Evolutionary conservation across 805 yeast species (phyloP), one percentile per base, ranked within the genome.

Genomic region (Geotrichum ghanense): DNA sequence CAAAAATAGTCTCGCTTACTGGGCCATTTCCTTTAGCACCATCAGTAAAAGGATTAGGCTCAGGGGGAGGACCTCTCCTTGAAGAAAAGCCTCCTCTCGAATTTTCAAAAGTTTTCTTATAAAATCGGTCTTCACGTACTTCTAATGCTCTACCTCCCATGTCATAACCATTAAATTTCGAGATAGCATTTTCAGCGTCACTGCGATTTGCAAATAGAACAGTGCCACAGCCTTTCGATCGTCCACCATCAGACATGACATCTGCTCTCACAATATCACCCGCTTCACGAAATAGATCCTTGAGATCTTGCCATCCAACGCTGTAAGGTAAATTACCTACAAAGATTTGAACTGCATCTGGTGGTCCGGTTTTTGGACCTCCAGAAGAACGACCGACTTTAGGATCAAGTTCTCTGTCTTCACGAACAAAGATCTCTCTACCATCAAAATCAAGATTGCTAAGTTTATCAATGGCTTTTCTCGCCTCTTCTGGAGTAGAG

Each of bases 231-330:
- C 97, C 97, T 63, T 81, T 76, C 4, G 95, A 84, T 56, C 83
- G 78, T 22, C 95, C 94, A 53, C 75, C 70, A 37, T 67, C 70
- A 54, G 78, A 83, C 44, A 69, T 61, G 19, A 89, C 79, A 60
- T 87, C 95, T 1, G 95, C 95, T 46, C 92, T 78, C 20, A 74
- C 69, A n/a, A 89, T 84, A 45, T 70, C 74, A 24, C 96, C 97
- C 50, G 76, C 80, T 42, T 72, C 74, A 54, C 83, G 74, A 74
- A 89, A 85, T 57, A 88, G 67, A 59, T 88, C 95, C 62, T 88
- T 85, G 55, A 89, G 71, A 43, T 82, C 83, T 61, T 82, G 87
- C 95, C 95, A 85, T 53, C 75, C 78, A 39, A 76, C 70, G n/a
- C 83, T 74, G 67, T 73, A 87, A 17, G 97, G 95, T 52, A 89